Evolutionary conservation across 1,139 yeast genomes (phyloP).

Genomic region (Hanseniaspora uvarum): DNA sequence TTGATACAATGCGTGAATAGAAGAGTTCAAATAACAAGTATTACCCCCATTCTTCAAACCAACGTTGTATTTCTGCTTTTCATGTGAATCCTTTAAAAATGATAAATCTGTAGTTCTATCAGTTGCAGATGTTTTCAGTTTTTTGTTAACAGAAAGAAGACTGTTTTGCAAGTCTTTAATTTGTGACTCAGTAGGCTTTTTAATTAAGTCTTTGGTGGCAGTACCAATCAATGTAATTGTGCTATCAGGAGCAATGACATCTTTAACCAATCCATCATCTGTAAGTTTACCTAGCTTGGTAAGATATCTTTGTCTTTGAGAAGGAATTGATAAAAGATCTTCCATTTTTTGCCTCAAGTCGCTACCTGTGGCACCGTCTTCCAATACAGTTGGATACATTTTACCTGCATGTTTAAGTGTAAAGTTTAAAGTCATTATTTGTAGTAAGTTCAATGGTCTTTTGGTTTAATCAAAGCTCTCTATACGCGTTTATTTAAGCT

Average conservation of each 20-base stretch:
- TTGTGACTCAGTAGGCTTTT: constrained; percentile 63
- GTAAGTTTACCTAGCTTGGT: constrained; percentile 79
- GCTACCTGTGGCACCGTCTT: constrained; percentile 48
- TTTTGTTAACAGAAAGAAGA: constrained; percentile 2
- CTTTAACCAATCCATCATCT: constrained; percentile 47
- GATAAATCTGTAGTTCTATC: constrained; percentile 26
- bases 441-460: background rate
- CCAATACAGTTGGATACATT: constrained; percentile 57
- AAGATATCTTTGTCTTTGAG: constrained; percentile 78
- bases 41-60: constrained; percentile 86
- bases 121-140: constrained; percentile 2
- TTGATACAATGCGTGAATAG: constrained; percentile 67
- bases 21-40: constrained; percentile 87
- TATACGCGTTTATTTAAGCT: background rate
- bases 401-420: constrained; percentile 78
- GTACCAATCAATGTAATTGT: constrained; percentile 86
- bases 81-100: constrained; percentile 23
- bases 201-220: constrained; percentile 59
- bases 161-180: constrained; percentile 27
- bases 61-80: constrained; percentile 44
- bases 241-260: constrained; percentile 48
- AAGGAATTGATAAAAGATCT: constrained; percentile 68
- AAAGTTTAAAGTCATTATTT: constrained; percentile 22
- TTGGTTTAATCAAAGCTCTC: background rate
- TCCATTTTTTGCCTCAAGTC: constrained; percentile 63